These are phyloP conservation scores for Nakaseomyces kungkrabaensis DNA, from an alignment of 1,139 yeast species.

Conservation along the genomic window DNA sequence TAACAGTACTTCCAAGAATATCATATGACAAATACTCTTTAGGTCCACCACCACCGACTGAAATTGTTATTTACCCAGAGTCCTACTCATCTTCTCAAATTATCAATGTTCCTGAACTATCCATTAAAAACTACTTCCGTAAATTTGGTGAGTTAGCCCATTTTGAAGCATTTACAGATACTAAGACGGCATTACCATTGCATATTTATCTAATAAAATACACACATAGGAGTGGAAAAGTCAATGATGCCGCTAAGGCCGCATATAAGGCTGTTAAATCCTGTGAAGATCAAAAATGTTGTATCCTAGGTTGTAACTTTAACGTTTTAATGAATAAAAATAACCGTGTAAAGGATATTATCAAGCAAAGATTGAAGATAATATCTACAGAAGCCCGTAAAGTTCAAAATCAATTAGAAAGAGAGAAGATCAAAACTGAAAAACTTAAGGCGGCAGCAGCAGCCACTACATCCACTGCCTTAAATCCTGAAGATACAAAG, in stretches of 20 bases:
- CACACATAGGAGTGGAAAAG: conserved; percentile 40
- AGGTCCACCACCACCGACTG: conserved; percentile 66
- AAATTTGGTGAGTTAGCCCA: conserved; percentile 53
- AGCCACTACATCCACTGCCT: neutral
- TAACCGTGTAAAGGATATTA: conserved; percentile 12
- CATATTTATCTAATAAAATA: conserved; percentile 63
- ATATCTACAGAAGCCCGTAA: conserved; percentile 4
- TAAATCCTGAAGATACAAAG: neutral
- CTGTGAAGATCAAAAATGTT: conserved; percentile 26
- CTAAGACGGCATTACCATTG: conserved; percentile 68
- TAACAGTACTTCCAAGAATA: conserved; percentile 45
- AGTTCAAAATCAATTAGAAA: neutral
- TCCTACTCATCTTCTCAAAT: conserved; percentile 32
- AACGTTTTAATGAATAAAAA: conserved; percentile 19
- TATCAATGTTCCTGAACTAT: conserved; percentile 15
- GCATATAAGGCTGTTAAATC: conserved; percentile 34
- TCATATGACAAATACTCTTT: conserved; percentile 60
- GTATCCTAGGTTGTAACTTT: conserved; percentile 31
- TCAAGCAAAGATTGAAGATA: conserved; percentile 11
- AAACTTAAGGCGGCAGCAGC: conserved; percentile 1
- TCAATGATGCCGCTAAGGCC: conserved; percentile 35
- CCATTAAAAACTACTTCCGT: conserved; percentile 43
- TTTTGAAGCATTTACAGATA: conserved; percentile 56
- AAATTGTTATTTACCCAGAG: conserved; percentile 61
- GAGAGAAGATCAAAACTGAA: neutral